phyloP scores from a whole-genome alignment of 257 asterid genomes.

The Solanum dulcamara region DNA sequence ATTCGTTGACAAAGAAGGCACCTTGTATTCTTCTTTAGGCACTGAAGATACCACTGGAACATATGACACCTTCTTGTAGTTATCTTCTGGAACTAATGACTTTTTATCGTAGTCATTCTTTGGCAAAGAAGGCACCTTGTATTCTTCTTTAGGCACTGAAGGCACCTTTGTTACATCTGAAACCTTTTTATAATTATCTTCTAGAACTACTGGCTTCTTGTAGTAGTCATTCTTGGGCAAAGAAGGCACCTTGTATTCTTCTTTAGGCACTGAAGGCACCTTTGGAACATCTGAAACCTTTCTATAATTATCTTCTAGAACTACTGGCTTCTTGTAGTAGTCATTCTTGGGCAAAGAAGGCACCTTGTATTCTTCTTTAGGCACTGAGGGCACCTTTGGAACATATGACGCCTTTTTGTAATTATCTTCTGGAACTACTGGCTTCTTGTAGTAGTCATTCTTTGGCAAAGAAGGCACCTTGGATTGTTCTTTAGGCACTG shows the following conservation, averaged over 20 bases:
- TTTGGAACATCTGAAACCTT: neutral
- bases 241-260: neutral
- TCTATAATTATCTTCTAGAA: neutral
- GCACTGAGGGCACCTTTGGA: neutral
- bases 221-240: neutral
- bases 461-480: too few species aligned
- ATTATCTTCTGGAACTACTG: neutral
- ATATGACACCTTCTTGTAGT: neutral
- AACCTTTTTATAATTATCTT: neutral
- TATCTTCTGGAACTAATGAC: neutral
- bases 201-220: neutral
- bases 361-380: neutral
- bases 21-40: neutral
- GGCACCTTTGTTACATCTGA: neutral
- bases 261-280: neutral
- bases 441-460: too few species aligned
- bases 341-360: neutral
- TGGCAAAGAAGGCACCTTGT: neutral
- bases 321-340: neutral
- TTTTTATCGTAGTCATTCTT: neutral
- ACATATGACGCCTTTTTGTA: neutral
- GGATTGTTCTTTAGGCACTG: too few species aligned
- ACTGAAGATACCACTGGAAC: neutral
- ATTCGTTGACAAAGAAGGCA: neutral
- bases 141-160: neutral